A percentile compares a stretch with the other conserved stretches of the same genome.
Evolutionary conservation across 108 stramenopile species (phyloP).

Genomic region (Fragilaria crotonensis): DNA sequence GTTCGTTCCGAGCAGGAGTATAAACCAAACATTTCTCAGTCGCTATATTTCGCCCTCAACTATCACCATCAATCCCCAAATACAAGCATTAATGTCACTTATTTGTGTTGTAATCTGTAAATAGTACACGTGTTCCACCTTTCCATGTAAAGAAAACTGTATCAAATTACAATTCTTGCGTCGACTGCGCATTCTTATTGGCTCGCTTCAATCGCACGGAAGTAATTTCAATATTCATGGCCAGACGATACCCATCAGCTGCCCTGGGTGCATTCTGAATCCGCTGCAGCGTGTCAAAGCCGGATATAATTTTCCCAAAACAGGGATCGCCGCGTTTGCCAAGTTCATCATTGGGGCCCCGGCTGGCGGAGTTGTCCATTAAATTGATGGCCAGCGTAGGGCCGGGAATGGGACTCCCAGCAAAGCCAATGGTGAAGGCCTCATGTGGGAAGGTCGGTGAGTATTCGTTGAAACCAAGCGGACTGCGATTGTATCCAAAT

Average conservation of each 20-base stretch:
- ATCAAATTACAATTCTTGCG: too few relatives aligned
- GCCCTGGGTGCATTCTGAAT: neutral
- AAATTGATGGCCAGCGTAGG: slow-evolving; percentile 84
- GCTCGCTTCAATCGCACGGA: slow-evolving; percentile 3
- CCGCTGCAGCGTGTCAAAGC: slow-evolving; percentile 48
- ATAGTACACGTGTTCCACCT: too few relatives aligned
- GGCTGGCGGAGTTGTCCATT: slow-evolving; percentile 56
- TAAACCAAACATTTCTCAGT: too few relatives aligned
- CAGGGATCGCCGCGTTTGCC: slow-evolving; percentile 37
- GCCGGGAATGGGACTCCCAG: slow-evolving; percentile 39
- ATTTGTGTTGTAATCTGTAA: too few relatives aligned
- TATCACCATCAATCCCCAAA: too few relatives aligned
- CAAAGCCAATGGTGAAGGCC: slow-evolving; percentile 70
- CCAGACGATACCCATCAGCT: neutral
- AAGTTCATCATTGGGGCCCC: neutral
- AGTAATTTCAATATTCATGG: slow-evolving; percentile 1
- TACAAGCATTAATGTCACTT: too few relatives aligned
- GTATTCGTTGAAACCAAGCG: slow-evolving; percentile 73
- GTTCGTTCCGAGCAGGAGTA: too few relatives aligned
- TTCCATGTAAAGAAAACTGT: too few relatives aligned
- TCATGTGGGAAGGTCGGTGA: slow-evolving; percentile 52
- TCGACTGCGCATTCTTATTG: neutral
- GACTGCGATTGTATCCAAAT: neutral
- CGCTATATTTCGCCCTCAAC: too few relatives aligned
- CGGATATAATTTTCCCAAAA: slow-evolving; percentile 63